Evolutionary conservation across 1,284 basidiomycete species (phyloP), one percentile per base, ranked within the genome.

Genomic region (Ceratobasidium papillatum): DNA sequence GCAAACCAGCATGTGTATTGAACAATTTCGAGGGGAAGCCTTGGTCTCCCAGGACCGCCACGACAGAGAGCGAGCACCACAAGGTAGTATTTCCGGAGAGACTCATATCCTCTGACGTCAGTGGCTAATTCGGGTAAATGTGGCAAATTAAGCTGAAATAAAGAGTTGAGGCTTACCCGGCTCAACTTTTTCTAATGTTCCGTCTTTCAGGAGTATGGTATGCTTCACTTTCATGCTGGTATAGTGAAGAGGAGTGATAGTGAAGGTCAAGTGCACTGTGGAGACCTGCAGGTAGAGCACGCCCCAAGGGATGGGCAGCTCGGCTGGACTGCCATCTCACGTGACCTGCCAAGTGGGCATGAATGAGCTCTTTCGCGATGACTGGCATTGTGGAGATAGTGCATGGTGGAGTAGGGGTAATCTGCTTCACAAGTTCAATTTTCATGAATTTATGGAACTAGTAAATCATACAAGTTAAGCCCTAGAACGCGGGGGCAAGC

Each of bases 1-100:
- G 47, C 47, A 49, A 49, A 45, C 19, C 25, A n/a, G n/a, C 47
- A 49, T 17, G 43, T 68, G 34, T 56, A 51, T 17, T 52, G 27
- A 17, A 68, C 65, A 2, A 68, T 30, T 25, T 68, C 65, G 9
- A 51, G 34, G 2, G 65, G 51, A 43, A 68, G 65, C 8, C 49
- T 25, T 19, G 51, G 47, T 4, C 65, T 49, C 9, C 32, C 3
- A n/a, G 2, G 34, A 22, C 30, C 8, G 32, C 65, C 49, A 17
- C 49, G 51, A 27, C 51, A 19, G 3, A 68, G 51, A 22, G 65
- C 30, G 36, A 68, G 25, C 9, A 34, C 51, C 17, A 56, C 27
- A 8, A n/a, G 65, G 36, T 68, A 56, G 36, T 68, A 54, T 17
- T 14, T 22, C 8, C 25, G 34, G n/a, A 63, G 61, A 8, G 43